Conservation (phyloP, 805 yeast species). For the Zygosaccharomyces rouxii region DNA sequence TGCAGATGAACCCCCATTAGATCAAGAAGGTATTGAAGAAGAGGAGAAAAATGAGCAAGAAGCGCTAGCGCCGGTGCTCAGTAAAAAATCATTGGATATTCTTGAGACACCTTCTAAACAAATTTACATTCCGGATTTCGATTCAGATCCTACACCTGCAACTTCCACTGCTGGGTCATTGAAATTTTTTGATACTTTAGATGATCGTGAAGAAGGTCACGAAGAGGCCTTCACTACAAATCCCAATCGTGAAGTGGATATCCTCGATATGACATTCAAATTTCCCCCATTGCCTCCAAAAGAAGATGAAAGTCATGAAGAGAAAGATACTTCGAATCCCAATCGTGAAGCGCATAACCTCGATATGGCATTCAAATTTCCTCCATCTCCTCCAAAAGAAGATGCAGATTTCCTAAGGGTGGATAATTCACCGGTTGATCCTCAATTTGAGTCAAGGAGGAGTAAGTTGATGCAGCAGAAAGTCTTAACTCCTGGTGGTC, state of each 20-base stretch:
- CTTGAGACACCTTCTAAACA: slow-evolving; percentile 28
- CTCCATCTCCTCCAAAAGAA: slow-evolving; percentile 8
- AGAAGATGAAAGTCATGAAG: no score
- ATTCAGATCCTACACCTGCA: slow-evolving; percentile 16
- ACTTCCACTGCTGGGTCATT: slow-evolving; percentile 19
- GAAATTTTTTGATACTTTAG: slow-evolving; percentile 25
- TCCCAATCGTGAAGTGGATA: slow-evolving; percentile 9
- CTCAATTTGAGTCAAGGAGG: slow-evolving; percentile 24
- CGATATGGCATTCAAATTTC: slow-evolving; percentile 27
- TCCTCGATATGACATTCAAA: slow-evolving; percentile 22
- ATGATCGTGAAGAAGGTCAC: slow-evolving; percentile 11
- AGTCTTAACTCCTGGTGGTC: slow-evolving; percentile 9
- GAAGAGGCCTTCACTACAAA: background rate
- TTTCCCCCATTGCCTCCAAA: slow-evolving; percentile 20
- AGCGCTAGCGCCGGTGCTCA: background rate
- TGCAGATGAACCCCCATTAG: background rate
- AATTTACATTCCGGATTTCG: slow-evolving; percentile 28
- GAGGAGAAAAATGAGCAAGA: background rate
- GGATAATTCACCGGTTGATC: slow-evolving; percentile 11
- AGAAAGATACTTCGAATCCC: background rate
- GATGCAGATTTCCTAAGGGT: slow-evolving; percentile 20
- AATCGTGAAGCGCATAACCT: slow-evolving; percentile 13
- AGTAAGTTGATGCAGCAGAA: slow-evolving; percentile 14
- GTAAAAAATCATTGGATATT: slow-evolving; percentile 19
- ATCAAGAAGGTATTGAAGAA: background rate